phyloP scores from a whole-genome alignment of 495 filamentous ascomycete species.

The Penicillium pulvis region DNA sequence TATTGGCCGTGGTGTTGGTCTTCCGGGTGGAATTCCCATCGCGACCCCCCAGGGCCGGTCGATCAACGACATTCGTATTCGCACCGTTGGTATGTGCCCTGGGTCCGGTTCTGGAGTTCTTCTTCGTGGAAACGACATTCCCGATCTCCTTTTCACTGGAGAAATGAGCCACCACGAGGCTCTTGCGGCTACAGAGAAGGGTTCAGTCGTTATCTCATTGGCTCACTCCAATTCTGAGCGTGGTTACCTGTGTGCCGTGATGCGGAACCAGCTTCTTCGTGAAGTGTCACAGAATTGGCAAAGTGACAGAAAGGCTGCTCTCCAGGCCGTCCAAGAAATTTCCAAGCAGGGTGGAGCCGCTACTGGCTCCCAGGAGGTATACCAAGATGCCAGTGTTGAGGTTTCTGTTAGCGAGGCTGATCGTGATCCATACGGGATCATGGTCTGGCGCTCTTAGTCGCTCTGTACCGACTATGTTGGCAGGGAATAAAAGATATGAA shows the following conservation, averaged over 20 bases:
- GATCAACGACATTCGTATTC: slow-evolving; percentile 57
- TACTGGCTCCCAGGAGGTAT: slow-evolving; percentile 41
- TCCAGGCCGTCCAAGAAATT: slow-evolving; percentile 31
- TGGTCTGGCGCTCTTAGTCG: slow-evolving; percentile 48
- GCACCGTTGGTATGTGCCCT: slow-evolving; percentile 72
- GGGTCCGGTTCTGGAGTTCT: slow-evolving; percentile 80
- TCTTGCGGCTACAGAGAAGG: slow-evolving; percentile 81
- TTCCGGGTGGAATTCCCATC: slow-evolving; percentile 65
- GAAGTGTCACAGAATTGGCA: slow-evolving; percentile 58
- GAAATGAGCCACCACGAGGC: slow-evolving; percentile 94
- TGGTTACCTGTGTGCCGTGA: slow-evolving; percentile 69
- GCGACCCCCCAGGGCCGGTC: slow-evolving; percentile 64
- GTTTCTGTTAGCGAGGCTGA: slow-evolving; percentile 79
- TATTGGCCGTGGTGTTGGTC: slow-evolving; percentile 60
- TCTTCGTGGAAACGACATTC: slow-evolving; percentile 56
- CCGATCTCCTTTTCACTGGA: slow-evolving; percentile 84
- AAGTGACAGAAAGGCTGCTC: slow-evolving; percentile 39
- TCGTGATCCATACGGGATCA: slow-evolving; percentile 74
- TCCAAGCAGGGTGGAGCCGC: slow-evolving; percentile 25
- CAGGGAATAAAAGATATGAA: neutral
- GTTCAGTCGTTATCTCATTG: slow-evolving; percentile 78
- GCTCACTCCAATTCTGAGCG: slow-evolving; percentile 93
- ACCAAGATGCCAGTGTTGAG: slow-evolving; percentile 53
- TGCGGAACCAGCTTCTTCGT: slow-evolving; percentile 64
- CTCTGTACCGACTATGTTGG: neutral